Conservation (phyloP, 306 rosid genomes). For the Vachellia collinsii region DNA sequence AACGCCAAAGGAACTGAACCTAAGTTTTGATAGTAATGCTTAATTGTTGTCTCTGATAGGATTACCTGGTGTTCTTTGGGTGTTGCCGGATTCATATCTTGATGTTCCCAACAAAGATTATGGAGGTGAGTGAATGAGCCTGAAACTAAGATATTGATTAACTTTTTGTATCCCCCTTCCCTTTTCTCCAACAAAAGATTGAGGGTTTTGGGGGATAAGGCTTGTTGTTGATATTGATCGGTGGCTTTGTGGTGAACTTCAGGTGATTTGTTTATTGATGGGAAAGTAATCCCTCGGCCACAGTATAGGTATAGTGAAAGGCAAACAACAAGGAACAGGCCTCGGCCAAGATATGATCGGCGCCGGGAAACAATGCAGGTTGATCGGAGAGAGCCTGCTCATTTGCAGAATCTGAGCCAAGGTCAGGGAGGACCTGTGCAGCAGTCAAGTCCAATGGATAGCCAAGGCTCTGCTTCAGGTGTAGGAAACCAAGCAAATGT, state of each 20-base stretch:
- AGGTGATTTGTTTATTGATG: conserved; percentile 93
- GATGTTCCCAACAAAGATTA: conserved; percentile 96
- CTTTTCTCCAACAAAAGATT: background rate
- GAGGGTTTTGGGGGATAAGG: background rate
- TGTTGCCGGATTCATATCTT: conserved; percentile 91
- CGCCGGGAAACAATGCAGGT: conserved; percentile 74
- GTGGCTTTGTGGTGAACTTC: conserved; percentile 14
- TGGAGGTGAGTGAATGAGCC: conserved; percentile 64
- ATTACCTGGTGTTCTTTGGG: conserved; percentile 89
- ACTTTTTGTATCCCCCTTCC: background rate
- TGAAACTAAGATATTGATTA: background rate
- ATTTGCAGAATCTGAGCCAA: conserved; percentile 51
- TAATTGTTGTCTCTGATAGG: conserved; percentile 46
- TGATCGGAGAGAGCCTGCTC: conserved; percentile 64
- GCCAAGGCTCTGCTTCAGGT: conserved; percentile 36
- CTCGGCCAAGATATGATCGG: conserved; percentile 84
- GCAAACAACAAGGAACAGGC: conserved; percentile 67
- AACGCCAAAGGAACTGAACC: background rate
- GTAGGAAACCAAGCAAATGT: conserved; percentile 37
- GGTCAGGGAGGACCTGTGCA: conserved; percentile 40
- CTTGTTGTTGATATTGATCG: background rate
- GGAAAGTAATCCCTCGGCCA: conserved; percentile 85
- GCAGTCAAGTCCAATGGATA: conserved; percentile 27
- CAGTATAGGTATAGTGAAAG: conserved; percentile 81
- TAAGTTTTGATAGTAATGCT: background rate